phyloP scores from a whole-genome alignment of 805 yeast genomes.

The Pichia cephalocereana region DNA sequence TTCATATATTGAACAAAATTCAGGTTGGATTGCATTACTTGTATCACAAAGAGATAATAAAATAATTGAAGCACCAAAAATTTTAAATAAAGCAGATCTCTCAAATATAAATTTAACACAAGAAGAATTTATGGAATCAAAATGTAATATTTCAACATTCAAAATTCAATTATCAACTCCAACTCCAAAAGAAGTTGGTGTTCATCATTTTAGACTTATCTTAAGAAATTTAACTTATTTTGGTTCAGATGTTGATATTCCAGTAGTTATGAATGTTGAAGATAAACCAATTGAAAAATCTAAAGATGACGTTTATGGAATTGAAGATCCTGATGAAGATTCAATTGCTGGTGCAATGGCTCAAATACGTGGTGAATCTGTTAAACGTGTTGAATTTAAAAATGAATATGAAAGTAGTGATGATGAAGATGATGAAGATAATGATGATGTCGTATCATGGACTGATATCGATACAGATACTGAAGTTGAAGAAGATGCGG shows the following conservation, averaged over 20 bases:
- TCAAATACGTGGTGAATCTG: conserved; percentile 53
- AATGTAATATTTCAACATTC: conserved; percentile 56
- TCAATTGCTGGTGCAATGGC: conserved; percentile 70
- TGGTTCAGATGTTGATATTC: conserved; percentile 70
- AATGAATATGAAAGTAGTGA: conserved; percentile 27
- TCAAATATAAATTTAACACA: conserved; percentile 46
- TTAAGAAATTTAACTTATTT: conserved; percentile 70
- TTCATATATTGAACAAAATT: conserved; percentile 25
- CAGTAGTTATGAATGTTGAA: conserved; percentile 61
- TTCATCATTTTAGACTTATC: conserved; percentile 57
- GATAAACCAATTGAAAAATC: conserved; percentile 41
- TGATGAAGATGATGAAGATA: conserved; percentile 18
- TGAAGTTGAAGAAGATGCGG: conserved; percentile 41
- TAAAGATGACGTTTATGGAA: conserved; percentile 39
- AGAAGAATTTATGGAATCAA: conserved; percentile 38
- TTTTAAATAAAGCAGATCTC: conserved; percentile 42
- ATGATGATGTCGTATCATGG: conserved; percentile 21
- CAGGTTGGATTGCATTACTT: conserved; percentile 61
- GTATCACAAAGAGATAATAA: conserved; percentile 71
- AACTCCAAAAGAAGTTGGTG: conserved; percentile 66
- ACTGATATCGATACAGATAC: conserved; percentile 58
- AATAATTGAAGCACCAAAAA: conserved; percentile 59
- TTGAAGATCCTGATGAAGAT: conserved; percentile 68
- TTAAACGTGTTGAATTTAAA: conserved; percentile 33
- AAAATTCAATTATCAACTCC: conserved; percentile 67